Evolutionary conservation across 2,329 filamentous ascomycete species (phyloP).

Genomic region (Trichoderma oligosporum): DNA sequence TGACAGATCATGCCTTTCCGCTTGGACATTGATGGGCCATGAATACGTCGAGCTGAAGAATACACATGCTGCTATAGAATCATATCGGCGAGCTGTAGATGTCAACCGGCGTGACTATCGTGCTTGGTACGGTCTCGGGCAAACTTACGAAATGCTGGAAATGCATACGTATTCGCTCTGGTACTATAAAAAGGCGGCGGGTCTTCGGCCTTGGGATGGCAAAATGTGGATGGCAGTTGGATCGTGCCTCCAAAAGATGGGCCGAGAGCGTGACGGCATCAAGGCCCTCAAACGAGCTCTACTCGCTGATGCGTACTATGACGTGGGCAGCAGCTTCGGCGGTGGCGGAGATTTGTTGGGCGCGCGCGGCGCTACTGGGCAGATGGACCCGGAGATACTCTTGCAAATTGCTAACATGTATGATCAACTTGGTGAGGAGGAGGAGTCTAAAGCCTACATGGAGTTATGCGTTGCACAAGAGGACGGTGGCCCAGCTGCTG

Average conservation of each 20-base stretch:
- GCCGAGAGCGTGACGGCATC: constrained; percentile 82
- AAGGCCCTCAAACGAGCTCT: constrained; percentile 91
- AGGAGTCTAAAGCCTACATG: constrained; percentile 89
- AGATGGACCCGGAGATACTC: constrained; percentile 86
- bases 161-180: constrained; percentile 97
- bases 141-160: constrained; percentile 95
- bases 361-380: constrained; percentile 47
- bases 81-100: constrained; percentile 90
- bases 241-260: constrained; percentile 86
- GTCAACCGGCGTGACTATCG: constrained; percentile 95
- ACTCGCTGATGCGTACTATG: constrained; percentile 82
- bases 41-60: constrained; percentile 99
- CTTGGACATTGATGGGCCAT: constrained; percentile 98
- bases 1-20: constrained; percentile 84
- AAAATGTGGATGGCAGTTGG: constrained; percentile 99
- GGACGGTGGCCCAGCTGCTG: constrained; percentile 58
- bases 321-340: constrained; percentile 56
- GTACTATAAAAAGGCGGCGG: constrained; percentile 95
- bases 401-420: constrained; percentile 88
- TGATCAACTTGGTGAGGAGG: constrained; percentile 71
- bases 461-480: constrained; percentile 92
- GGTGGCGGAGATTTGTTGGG: constrained; percentile 44
- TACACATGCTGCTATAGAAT: constrained; percentile 95
- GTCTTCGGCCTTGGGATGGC: constrained; percentile 88
- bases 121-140: constrained; percentile 95